A percentile compares a stretch with the other conserved stretches of the same genome.
phyloP scores from a whole-genome alignment of 345 rosid species.

The Microthlaspi erraticum region DNA sequence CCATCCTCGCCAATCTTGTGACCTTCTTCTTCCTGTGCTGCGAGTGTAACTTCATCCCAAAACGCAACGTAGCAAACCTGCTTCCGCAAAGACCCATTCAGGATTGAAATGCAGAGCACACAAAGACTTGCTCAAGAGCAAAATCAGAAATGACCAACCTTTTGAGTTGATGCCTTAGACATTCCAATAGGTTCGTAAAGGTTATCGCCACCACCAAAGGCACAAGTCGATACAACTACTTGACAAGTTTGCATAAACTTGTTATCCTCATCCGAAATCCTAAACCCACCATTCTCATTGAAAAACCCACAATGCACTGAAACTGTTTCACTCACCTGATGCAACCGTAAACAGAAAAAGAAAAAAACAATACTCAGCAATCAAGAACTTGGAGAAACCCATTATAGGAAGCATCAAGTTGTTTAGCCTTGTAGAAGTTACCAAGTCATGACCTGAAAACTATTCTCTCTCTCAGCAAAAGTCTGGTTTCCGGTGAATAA shows the following conservation, averaged over 20 bases:
- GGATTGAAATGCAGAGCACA: constrained; percentile 8
- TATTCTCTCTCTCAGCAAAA: constrained; percentile 72
- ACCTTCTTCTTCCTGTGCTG: constrained; percentile 71
- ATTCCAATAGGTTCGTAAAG: constrained; percentile 96
- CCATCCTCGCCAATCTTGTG: constrained; percentile 58
- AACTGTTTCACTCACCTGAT: constrained; percentile 77
- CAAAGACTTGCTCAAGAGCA: background rate
- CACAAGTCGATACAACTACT: constrained; percentile 86
- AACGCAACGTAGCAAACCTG: constrained; percentile 96
- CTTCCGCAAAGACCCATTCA: constrained; percentile 42
- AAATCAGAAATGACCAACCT: constrained; percentile 54
- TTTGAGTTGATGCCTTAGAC: constrained; percentile 64
- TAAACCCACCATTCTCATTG: constrained; percentile 79
- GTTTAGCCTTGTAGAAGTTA: constrained; percentile 38
- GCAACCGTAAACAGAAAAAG: constrained; percentile 18
- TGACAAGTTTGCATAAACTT: constrained; percentile 65
- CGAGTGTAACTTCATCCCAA: constrained; percentile 90
- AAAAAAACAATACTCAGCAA: constrained; percentile 11
- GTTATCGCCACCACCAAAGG: constrained; percentile 98
- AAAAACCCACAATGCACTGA: constrained; percentile 83
- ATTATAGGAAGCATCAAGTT: constrained; percentile 4
- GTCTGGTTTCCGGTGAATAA: constrained; percentile 83
- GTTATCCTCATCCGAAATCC: constrained; percentile 67
- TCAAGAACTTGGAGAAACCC: constrained; percentile 1
- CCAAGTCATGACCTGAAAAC: constrained; percentile 70